phyloP scores from a whole-genome alignment of 2,329 filamentous ascomycete species.

The Venturia asperata region DNA sequence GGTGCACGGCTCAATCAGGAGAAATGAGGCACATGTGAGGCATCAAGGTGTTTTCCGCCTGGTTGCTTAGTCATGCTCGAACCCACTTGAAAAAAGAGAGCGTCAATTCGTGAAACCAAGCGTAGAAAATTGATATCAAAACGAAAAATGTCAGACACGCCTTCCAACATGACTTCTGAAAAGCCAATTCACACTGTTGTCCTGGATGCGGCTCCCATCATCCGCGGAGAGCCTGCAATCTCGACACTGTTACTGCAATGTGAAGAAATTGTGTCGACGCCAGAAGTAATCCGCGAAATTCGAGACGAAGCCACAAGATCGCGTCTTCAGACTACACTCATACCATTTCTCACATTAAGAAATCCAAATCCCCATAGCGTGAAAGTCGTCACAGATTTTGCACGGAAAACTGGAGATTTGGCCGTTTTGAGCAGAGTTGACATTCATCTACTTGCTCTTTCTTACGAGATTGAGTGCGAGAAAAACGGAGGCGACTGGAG shows the following conservation, averaged over 20 bases:
- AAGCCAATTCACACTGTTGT: slow-evolving; percentile 79
- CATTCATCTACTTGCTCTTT: slow-evolving; percentile 79
- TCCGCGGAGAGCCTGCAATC: slow-evolving; percentile 83
- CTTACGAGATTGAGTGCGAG: slow-evolving; percentile 93
- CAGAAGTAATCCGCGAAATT: slow-evolving; percentile 80
- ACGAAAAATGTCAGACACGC: not conserved
- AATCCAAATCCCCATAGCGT: slow-evolving; percentile 69
- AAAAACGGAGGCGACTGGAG: slow-evolving; percentile 85
- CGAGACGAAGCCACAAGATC: slow-evolving; percentile 72
- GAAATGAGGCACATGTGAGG: not conserved
- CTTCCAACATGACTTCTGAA: slow-evolving; percentile 23
- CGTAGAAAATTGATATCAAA: not conserved
- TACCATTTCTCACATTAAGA: slow-evolving; percentile 76
- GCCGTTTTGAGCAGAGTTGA: slow-evolving; percentile 83
- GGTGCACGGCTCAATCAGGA: not conserved
- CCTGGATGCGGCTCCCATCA: slow-evolving; percentile 84
- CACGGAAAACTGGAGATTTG: slow-evolving; percentile 80
- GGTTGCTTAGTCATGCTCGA: not conserved
- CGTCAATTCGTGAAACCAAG: not conserved
- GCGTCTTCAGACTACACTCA: slow-evolving; percentile 74
- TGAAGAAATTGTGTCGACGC: slow-evolving; percentile 72
- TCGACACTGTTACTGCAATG: slow-evolving; percentile 74
- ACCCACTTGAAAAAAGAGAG: not conserved
- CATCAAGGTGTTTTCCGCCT: not conserved
- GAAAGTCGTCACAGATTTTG: slow-evolving; percentile 74